Base-by-base conservation (phyloP, 371 early-diverging fungal genomes). In the Mortierella sp. region DNA sequence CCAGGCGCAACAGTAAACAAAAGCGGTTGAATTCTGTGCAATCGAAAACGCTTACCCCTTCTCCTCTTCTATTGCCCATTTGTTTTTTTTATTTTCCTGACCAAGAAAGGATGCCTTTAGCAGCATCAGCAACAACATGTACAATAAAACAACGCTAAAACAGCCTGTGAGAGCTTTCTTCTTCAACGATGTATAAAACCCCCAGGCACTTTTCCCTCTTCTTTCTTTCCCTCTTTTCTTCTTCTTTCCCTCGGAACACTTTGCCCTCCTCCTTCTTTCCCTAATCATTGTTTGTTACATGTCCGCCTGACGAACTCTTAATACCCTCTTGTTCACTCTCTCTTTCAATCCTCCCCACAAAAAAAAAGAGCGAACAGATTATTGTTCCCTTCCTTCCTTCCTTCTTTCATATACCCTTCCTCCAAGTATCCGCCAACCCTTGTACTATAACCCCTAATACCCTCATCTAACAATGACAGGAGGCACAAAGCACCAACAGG, bases 11-110 rank as follows among this genome's bases (percentile, higher is more conserved):
- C 19, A 61, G 24, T 44, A 70, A 72, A 46, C 51, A 50, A 50
- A 34, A 21, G 24, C 75, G 75, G 75, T 50, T 69, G 51, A 76
- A 76, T 76, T 76, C 71, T 76, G 71, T 76, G 76, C 76, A 76
- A 76, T 76, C 71, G 53, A 40, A 26, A 28, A 40, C 5, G 13
- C 21, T 0, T 48, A 13, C 31, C n/a, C 26, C 48, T 10, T 67
- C 40, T 26, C 4, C 64, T 14, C 24, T 57, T 26, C 13, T 13
- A 50, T 19, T 5, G 19, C 19, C 34, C 19, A 31, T 6, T 19
- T 6, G 31, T 73, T 16, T 50, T 44, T 28, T 61, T 61, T 67
- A 37, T 64, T 40, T 10, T 67, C 43, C 24, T 67, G 40, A 61
- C 43, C 24, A 37, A 37, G 61, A 34, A 61, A 37, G 24, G 3